A percentile compares a stretch with the other conserved stretches of the same genome.
Evolutionary conservation across 306 rosid species (phyloP).

Genomic region (Begonia masoniana): DNA sequence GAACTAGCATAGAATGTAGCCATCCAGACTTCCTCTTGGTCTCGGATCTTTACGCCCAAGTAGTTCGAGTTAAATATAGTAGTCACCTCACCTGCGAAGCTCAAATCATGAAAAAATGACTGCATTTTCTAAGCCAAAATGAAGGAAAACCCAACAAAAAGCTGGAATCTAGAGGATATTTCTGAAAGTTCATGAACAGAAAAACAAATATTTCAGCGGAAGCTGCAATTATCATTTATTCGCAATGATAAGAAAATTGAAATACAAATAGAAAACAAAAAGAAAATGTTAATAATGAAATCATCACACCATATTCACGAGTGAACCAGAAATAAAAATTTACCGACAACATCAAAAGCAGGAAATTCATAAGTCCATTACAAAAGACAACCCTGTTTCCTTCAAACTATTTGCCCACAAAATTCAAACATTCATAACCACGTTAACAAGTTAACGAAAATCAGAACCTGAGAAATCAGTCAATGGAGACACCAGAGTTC

Average conservation of each 20-base stretch:
- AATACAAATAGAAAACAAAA: too few species aligned
- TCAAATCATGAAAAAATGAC: not conserved
- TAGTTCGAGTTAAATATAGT: slow-evolving; percentile 7
- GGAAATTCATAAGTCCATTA: too few species aligned
- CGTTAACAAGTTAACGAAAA: not conserved
- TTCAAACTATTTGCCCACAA: too few species aligned
- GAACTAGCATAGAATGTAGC: slow-evolving; percentile 40
- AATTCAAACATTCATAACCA: too few species aligned
- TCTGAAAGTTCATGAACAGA: not conserved
- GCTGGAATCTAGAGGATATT: not conserved
- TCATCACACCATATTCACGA: too few species aligned
- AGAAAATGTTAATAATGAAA: too few species aligned
- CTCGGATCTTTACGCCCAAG: slow-evolving; percentile 14
- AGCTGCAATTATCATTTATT: not conserved
- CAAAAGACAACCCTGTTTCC: too few species aligned
- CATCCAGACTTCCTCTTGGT: slow-evolving; percentile 27
- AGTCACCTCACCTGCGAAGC: slow-evolving; percentile 3
- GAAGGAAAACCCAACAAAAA: not conserved
- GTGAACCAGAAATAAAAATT: too few species aligned
- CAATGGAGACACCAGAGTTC: not conserved
- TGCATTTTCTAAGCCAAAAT: not conserved
- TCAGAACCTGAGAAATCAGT: not conserved
- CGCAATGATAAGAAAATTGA: too few species aligned
- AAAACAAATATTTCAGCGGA: not conserved
- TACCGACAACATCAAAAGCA: too few species aligned